A percentile compares a stretch with the other conserved stretches of the same genome.
Evolutionary conservation across 2,329 filamentous ascomycete genomes (phyloP).

Genomic region (Fusarium buharicum): DNA sequence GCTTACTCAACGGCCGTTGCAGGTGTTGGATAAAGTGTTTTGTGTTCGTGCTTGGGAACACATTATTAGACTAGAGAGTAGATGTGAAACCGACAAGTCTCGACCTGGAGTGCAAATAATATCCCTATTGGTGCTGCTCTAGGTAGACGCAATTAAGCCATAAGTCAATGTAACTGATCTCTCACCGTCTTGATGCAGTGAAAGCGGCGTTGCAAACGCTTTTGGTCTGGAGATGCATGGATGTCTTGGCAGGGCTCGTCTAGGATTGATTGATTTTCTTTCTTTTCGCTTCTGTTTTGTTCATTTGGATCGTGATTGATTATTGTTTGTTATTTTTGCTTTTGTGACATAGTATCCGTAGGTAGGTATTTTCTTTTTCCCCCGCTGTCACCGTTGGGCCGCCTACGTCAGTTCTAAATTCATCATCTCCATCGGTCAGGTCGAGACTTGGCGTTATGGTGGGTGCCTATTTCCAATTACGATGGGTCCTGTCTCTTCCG

Average conservation of each 20-base stretch:
- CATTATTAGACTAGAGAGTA: neutral
- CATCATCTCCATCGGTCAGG: conserved; percentile 6
- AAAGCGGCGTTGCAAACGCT: conserved; percentile 22
- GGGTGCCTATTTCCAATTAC: neutral
- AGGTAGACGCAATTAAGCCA: conserved; percentile 17
- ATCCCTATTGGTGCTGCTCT: conserved; percentile 36
- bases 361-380: neutral
- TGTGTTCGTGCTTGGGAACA: conserved; percentile 20
- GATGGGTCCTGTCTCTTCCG: too few species aligned
- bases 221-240: neutral
- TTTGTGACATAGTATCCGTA: neutral
- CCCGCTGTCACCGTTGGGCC: neutral
- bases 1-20: conserved; percentile 23
- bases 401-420: conserved; percentile 18
- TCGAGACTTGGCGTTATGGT: conserved; percentile 3
- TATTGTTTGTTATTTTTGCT: neutral
- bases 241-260: conserved; percentile 6
- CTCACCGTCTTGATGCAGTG: conserved; percentile 41
- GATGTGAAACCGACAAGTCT: neutral
- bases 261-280: neutral
- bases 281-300: neutral
- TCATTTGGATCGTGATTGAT: neutral
- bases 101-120: conserved; percentile 19
- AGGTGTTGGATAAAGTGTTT: conserved; percentile 31
- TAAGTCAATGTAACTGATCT: conserved; percentile 7